Evolutionary conservation across 2,329 filamentous ascomycete genomes (phyloP).

Genomic region (Aureobasidium musti): DNA sequence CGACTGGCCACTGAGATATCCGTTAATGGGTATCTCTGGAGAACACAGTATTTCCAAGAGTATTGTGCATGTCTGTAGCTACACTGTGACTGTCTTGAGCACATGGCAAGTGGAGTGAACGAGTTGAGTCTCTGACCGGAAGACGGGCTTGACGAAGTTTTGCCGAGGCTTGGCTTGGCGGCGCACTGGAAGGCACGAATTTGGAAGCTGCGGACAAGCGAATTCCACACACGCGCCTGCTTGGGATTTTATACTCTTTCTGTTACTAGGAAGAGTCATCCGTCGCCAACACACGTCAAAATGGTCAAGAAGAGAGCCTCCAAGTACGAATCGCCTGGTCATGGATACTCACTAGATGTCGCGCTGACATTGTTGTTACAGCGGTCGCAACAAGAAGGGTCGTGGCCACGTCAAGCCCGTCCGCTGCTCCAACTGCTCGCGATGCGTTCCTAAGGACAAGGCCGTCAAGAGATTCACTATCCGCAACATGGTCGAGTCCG

Average conservation of each 20-base stretch:
- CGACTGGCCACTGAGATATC: no score
- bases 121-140: not conserved
- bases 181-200: not conserved
- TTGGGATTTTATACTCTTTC: slow-evolving; percentile 18
- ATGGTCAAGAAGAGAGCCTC: slow-evolving; percentile 77
- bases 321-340: slow-evolving; percentile 58
- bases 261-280: slow-evolving; percentile 6
- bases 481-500: slow-evolving; percentile 99
- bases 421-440: slow-evolving; percentile 83
- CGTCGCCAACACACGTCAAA: slow-evolving; percentile 43
- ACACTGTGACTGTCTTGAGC: no score
- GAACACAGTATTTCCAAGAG: no score
- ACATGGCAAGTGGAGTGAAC: no score
- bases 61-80: no score
- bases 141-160: not conserved
- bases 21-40: no score
- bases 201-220: not conserved
- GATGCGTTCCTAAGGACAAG: slow-evolving; percentile 96
- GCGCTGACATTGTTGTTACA: slow-evolving; percentile 46
- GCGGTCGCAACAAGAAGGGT: slow-evolving; percentile 99
- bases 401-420: slow-evolving; percentile 99
- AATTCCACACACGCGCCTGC: slow-evolving; percentile 5
- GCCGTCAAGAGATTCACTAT: slow-evolving; percentile 99
- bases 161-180: not conserved
- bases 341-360: slow-evolving; percentile 10